phyloP scores from a whole-genome alignment of 208 protist species.

The Leishmania gerbilli region DNA sequence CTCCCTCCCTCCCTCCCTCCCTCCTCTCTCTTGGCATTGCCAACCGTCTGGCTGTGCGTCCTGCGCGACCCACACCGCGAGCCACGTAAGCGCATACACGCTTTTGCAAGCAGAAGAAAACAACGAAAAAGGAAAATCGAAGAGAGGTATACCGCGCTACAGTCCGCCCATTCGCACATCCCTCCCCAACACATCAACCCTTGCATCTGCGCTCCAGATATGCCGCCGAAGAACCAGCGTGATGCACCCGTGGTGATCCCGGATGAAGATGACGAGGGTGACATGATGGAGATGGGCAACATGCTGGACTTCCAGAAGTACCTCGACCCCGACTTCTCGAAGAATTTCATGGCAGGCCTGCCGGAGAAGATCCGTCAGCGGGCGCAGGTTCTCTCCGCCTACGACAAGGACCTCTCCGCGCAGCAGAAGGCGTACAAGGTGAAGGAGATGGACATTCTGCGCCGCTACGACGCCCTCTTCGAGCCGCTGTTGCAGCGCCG shows the following conservation, averaged over 20 bases:
- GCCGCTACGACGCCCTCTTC: constrained; percentile 74
- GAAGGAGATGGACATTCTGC: constrained; percentile 69
- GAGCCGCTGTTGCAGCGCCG: constrained; percentile 63
- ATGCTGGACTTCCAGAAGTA: constrained; percentile 53
- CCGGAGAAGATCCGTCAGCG: constrained; percentile 84
- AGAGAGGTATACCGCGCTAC: background rate
- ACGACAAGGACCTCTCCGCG: constrained; percentile 73
- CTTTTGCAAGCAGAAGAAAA: background rate
- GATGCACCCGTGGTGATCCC: constrained; percentile 15
- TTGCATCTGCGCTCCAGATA: background rate
- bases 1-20: no score
- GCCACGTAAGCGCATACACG: background rate
- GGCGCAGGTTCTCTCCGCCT: constrained; percentile 65
- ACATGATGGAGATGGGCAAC: constrained; percentile 38
- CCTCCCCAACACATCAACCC: background rate
- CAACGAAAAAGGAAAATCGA: background rate
- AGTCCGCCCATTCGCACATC: constrained; percentile 10
- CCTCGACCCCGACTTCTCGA: constrained; percentile 77
- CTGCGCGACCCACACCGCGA: background rate
- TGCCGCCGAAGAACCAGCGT: constrained; percentile 54
- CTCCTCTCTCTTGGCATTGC: background rate
- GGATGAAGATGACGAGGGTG: constrained; percentile 46
- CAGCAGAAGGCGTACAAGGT: constrained; percentile 60
- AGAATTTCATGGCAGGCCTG: constrained; percentile 80
- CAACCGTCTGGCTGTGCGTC: background rate